Base-by-base conservation (phyloP, 306 rosid species). In the Acmispon strigosus region DNA sequence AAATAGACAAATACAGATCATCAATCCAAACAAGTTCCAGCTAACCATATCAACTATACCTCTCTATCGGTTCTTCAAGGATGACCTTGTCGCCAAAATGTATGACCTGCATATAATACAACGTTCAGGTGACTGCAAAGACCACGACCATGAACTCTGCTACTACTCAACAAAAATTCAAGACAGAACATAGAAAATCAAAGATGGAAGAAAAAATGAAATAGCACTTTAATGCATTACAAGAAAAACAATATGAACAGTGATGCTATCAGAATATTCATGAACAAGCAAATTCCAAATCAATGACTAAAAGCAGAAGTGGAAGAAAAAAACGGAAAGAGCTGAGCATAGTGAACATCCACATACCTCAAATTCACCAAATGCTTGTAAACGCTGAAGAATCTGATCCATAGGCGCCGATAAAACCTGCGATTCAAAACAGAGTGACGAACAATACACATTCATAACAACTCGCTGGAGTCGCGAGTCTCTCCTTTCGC, bases 331-430 rank as follows among this genome's bases (percentile, higher is more conserved):
- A 2, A 20, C 4, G 49, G 6, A 61, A 32, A 43, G 16, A 20
- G 16, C 10, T 17, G 17, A 63, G 13, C 19, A 68, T 45, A 10
- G 13, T 17, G 17, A 63, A 16, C 24, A 68, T 45, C 49, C 58
- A 81, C 90, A 24, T 53, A 77, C 85, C 89, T 93, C 96, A 79
- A 93, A 93, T 87, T 93, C 98, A 63, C 98, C 98, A 61, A 93
- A 93, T 51, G 91, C 86, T 45, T 84, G 85, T 62, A 93, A 66
- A 64, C 97, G 80, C 22, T 87, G 94, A 36, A 93, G 88, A 84
- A 93, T 93, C 88, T 88, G 90, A 39, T 80, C 84, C 98, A 93
- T 93, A 62, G 98, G 97, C 58, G 96, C 92, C 2, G 98, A 88
- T 7, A 80, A 84, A 74, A 90, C 89, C 98, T 93, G 82, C 15